Evolutionary conservation across 768 basidiomycete genomes (phyloP), one percentile per base, ranked within the genome.

Genomic region (Lactifluus piperatus): DNA sequence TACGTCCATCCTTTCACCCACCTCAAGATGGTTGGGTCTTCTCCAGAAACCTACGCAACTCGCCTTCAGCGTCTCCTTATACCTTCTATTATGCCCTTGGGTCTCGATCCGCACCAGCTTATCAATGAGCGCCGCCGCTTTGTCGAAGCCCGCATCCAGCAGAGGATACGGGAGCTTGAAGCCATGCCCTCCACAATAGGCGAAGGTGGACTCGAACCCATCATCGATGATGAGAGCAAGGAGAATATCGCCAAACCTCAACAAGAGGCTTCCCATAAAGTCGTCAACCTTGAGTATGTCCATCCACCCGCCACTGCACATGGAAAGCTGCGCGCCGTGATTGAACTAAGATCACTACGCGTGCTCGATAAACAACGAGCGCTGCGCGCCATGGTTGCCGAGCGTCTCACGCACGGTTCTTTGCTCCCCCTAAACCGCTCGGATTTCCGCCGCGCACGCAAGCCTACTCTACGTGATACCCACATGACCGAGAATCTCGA

Each of bases 361-460:
- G 79, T 98, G 24, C 79, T 95, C 24, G 91, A 94, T 60, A 95
- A 94, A 68, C 97, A 99, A 67, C 84, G 89, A n/a, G 76, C 82
- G 22, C 77, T 97, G 69, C 84, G 95, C 7, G 87, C 91, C 9
- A 80, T 85, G 55, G 83, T 97, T 24, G 86, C 94, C 6, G 87
- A 94, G 66, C 85, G 88, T 18, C 83, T 97, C 64, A 83, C 86
- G 53, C 91, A 94, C 64, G 90, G 93, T 8, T 83, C 91, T 20
- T 82, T 91, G 64, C 81, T 97, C 6, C 91, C 95, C 1, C 81
- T 92, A 61, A 95, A 97, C 73, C 89, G 95, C 41, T 79, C 85
- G 11, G 91, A 94, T 68, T 97, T 95, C 82, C 85, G 93, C 26
- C 82, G 91, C 27, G 79, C 81, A 46, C 83, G 92, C 63, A 95